Evolutionary conservation across 768 basidiomycete species (phyloP).

Genomic region (Suillus placidus): DNA sequence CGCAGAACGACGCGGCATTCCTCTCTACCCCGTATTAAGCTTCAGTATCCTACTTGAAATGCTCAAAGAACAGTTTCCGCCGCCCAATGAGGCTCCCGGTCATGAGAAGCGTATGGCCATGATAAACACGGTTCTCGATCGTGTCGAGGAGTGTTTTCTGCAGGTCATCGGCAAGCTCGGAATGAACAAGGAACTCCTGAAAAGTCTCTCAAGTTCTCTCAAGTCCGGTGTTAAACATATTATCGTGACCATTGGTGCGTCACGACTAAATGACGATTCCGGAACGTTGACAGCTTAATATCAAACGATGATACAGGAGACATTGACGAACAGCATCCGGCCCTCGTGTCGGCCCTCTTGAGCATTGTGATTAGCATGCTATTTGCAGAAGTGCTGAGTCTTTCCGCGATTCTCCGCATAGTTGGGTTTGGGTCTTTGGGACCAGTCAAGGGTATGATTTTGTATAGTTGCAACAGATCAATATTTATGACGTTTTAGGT

Average conservation of each 20-base stretch:
- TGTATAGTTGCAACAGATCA: background rate
- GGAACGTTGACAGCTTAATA: background rate
- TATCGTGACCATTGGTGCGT: slow-evolving; percentile 28
- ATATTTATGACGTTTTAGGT: background rate
- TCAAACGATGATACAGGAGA: slow-evolving; percentile 29
- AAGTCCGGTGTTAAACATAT: slow-evolving; percentile 25
- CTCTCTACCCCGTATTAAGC: slow-evolving; percentile 20
- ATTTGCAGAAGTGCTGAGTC: slow-evolving; percentile 19
- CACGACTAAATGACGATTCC: background rate
- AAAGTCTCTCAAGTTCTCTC: slow-evolving; percentile 25
- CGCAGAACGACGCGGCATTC: slow-evolving; percentile 5
- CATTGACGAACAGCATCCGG: slow-evolving; percentile 39
- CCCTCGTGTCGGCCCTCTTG: slow-evolving; percentile 28
- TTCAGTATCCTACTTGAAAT: slow-evolving; percentile 25
- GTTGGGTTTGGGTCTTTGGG: slow-evolving; percentile 41
- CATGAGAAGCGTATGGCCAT: slow-evolving; percentile 31
- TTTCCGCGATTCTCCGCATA: slow-evolving; percentile 34
- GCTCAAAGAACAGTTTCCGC: slow-evolving; percentile 27
- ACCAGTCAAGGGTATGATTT: slow-evolving; percentile 32
- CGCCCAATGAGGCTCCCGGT: slow-evolving; percentile 33
- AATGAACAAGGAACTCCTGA: slow-evolving; percentile 26
- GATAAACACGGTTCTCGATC: slow-evolving; percentile 25
- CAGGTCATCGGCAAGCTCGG: slow-evolving; percentile 21
- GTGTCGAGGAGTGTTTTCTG: slow-evolving; percentile 31
- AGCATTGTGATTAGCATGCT: slow-evolving; percentile 15